These are phyloP conservation scores for Crepidotus variabilis DNA, from an alignment of 768 basidiomycete genomes.

Conservation along the genomic window DNA sequence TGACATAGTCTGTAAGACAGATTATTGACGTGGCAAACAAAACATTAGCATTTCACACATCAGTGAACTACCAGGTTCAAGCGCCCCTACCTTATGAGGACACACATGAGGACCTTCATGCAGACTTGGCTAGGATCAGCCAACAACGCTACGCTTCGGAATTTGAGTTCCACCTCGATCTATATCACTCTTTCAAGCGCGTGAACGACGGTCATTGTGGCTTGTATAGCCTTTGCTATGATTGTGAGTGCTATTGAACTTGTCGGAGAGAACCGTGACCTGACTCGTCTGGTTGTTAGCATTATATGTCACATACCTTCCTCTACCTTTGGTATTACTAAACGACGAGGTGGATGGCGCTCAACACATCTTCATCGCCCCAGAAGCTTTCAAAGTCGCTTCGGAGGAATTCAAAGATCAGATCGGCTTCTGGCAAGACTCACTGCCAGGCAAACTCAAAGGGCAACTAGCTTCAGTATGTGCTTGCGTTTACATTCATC, in stretches of 20 bases:
- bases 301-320: slow-evolving; percentile 44
- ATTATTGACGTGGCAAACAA: slow-evolving; percentile 56
- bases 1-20: slow-evolving; percentile 20
- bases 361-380: slow-evolving; percentile 50
- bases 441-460: slow-evolving; percentile 41
- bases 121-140: slow-evolving; percentile 46
- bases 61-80: slow-evolving; percentile 54
- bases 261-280: not conserved
- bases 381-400: slow-evolving; percentile 49
- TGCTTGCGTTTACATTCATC: not conserved
- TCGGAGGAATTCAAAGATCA: slow-evolving; percentile 48
- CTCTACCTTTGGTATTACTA: slow-evolving; percentile 43
- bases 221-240: slow-evolving; percentile 2
- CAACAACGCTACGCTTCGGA: slow-evolving; percentile 42
- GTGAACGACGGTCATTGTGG: slow-evolving; percentile 57
- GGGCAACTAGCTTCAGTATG: slow-evolving; percentile 43
- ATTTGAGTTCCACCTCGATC: slow-evolving; percentile 52
- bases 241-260: slow-evolving; percentile 16
- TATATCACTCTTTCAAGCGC: slow-evolving; percentile 49
- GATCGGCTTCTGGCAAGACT: slow-evolving; percentile 51
- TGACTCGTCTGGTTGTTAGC: slow-evolving; percentile 23
- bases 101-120: slow-evolving; percentile 53
- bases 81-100: slow-evolving; percentile 54
- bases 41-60: slow-evolving; percentile 58
- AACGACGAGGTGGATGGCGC: slow-evolving; percentile 35